Base-by-base conservation (phyloP, 2,329 filamentous ascomycete species). In the Dactylellina drechsleri region DNA sequence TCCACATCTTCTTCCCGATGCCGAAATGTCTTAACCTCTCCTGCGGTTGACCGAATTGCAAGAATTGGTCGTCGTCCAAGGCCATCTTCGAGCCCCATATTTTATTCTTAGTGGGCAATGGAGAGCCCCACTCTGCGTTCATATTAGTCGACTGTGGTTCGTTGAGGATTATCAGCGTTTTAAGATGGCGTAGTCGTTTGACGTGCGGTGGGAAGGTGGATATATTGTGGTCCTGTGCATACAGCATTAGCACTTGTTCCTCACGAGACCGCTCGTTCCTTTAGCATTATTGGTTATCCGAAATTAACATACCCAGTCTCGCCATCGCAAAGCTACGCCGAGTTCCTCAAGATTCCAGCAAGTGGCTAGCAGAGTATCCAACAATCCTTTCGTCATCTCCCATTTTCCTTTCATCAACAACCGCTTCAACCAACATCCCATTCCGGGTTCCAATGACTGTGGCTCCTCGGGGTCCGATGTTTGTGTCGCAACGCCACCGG, bases 1-100 rank as follows among this genome's bases (percentile, higher is more conserved):
- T 50, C 70, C 71, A 75, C 64, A 75, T 75, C 47, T 75, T 75
- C 40, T 75, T 75, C 13, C 71, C 71, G 10, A 75, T 49, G 6
- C 71, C 64, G 15, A 56, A 75, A 23, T 60, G 60, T 7, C 71
- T 40, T 15, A 75, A 43, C 23, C 45, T 47, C 28, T 68, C 71
- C 26, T 75, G 71, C n/a, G 71, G 47, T 45, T 75, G 71, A 2
- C 71, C 71, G 23, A 57, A 54, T 28, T 75, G 71, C 28, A 75
- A n/a, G 28, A 75, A 75, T 1, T 28, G 31, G 10, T 75, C 64
- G 18, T 75, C 58, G 13, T 66, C 61, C 10, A 75, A 47, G 2
- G 64, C 64, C 36, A 75, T 36, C 15, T 54, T 57, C 2, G 18
- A 59, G 6, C 64, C 64, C 71, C 71, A 75, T 0, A 75, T 28